These are phyloP conservation scores for Xylariales sp. DNA, from an alignment of 2,329 filamentous ascomycete genomes.

Conservation along the genomic window DNA sequence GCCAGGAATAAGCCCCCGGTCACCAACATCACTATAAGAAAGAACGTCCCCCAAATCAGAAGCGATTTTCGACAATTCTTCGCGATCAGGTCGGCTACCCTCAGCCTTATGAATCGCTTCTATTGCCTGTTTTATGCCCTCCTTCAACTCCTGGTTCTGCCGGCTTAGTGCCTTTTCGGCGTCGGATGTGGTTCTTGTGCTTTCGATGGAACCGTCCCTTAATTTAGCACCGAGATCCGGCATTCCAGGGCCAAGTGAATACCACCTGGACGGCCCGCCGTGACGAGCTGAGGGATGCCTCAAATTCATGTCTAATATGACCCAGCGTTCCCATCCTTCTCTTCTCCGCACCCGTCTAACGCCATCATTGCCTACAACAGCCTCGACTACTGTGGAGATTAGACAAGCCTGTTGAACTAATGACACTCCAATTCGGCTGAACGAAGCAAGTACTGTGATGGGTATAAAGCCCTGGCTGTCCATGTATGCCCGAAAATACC, in stretches of 20 bases:
- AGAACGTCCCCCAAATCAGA: not conserved
- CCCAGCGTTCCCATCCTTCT: too few relatives aligned
- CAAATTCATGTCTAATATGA: too few relatives aligned
- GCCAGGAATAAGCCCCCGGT: not conserved
- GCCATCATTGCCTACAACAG: not conserved
- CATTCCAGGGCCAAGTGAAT: too few relatives aligned
- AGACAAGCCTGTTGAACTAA: too few relatives aligned
- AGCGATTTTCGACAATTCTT: not conserved
- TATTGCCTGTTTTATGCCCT: slow-evolving; percentile 5
- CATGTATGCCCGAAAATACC: too few relatives aligned
- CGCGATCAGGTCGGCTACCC: not conserved
- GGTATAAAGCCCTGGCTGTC: too few relatives aligned
- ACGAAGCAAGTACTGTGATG: too few relatives aligned
- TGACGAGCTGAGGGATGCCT: too few relatives aligned
- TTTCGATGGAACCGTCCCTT: not conserved
- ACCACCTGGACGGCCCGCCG: too few relatives aligned
- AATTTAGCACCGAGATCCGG: too few relatives aligned
- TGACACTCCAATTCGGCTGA: too few relatives aligned
- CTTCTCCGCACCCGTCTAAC: too few relatives aligned
- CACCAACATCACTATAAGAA: not conserved
- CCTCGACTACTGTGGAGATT: not conserved
- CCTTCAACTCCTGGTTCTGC: slow-evolving; percentile 18
- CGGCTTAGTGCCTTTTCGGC: not conserved
- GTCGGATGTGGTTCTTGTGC: not conserved
- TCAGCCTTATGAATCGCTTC: not conserved